These are phyloP conservation scores for Sechiopsis laciniata DNA, from an alignment of 306 rosid genomes.

Conservation along the genomic window DNA sequence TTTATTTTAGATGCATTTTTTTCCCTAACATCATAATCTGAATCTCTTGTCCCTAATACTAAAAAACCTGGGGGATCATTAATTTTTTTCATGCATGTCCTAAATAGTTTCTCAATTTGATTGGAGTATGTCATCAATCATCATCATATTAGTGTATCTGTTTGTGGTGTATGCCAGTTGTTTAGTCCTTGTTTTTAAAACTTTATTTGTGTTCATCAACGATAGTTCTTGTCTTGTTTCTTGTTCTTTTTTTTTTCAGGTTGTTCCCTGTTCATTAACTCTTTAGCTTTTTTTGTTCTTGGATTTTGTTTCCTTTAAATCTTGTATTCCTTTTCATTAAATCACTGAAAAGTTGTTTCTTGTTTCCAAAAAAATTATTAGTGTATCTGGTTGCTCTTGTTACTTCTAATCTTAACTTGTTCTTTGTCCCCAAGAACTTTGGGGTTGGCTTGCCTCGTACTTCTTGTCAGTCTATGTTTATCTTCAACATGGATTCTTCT, in stretches of 20 bases:
- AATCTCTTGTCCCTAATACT: neutral
- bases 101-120: neutral
- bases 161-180: neutral
- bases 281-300: too few relatives aligned
- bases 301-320: too few relatives aligned
- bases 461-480: neutral
- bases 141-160: neutral
- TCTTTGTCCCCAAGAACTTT: neutral
- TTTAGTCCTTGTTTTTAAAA: too few relatives aligned
- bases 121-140: neutral
- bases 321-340: too few relatives aligned
- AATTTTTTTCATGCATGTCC: slow-evolving; percentile 10
- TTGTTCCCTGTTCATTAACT: too few relatives aligned
- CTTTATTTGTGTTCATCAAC: too few relatives aligned
- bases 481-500: neutral
- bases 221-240: too few relatives aligned
- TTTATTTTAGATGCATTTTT: neutral
- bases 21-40: neutral
- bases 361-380: too few relatives aligned
- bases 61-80: neutral
- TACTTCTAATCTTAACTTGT: neutral
- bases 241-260: too few relatives aligned
- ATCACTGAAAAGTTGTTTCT: too few relatives aligned
- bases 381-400: neutral
- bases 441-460: slow-evolving; percentile 8